Evolutionary conservation across 2,329 filamentous ascomycete species (phyloP).

Genomic region (Pseudocercospora fijiensis): DNA sequence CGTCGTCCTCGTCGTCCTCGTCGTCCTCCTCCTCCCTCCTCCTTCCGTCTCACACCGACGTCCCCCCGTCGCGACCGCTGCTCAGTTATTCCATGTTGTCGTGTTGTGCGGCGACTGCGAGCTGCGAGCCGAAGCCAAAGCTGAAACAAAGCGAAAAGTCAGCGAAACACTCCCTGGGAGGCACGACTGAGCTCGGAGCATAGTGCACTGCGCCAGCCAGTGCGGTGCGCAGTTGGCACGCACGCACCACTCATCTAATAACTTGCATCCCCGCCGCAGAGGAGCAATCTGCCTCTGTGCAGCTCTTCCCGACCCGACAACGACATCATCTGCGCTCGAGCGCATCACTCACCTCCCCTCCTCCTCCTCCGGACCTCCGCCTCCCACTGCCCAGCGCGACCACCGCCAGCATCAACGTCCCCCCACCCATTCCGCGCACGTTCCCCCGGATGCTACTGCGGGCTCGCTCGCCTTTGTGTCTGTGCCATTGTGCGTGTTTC

Average conservation of each 20-base stretch:
- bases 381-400: not conserved
- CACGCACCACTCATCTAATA: constrained; percentile 1
- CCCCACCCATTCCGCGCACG: constrained; percentile 3
- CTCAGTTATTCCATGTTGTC: not conserved
- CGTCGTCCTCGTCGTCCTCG: too few relatives aligned
- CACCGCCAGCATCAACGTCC: not conserved
- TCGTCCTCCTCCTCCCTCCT: not conserved
- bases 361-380: not conserved
- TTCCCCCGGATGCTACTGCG: constrained; percentile 1
- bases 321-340: not conserved
- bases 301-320: not conserved
- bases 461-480: constrained; percentile 2
- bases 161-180: not conserved
- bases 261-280: not conserved
- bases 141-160: constrained; percentile 1
- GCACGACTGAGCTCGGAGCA: not conserved
- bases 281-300: not conserved
- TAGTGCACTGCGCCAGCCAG: too few relatives aligned
- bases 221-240: too few relatives aligned
- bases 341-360: not conserved
- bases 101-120: not conserved
- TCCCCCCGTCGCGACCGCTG: not conserved
- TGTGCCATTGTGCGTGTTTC: constrained; percentile 8
- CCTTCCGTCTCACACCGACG: not conserved
- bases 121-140: not conserved